Percentiles rank a stretch among this genome's conserved stretches.
Evolutionary conservation across 768 basidiomycete genomes (phyloP).

Genomic region (Kwoniella europaea): DNA sequence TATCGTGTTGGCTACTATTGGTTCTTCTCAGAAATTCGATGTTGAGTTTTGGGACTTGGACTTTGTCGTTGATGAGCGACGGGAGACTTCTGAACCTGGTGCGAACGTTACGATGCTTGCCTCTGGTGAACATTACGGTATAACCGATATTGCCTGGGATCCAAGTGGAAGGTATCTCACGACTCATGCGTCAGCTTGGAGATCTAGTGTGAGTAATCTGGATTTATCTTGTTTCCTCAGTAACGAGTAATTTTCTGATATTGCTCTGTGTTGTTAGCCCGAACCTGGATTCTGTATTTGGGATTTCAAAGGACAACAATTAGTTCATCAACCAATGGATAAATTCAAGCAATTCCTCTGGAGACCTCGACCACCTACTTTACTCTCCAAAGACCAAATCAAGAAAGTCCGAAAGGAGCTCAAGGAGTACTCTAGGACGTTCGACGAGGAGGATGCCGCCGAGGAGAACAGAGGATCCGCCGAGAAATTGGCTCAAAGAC

Average conservation of each 20-base stretch:
- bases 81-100: slow-evolving; percentile 75
- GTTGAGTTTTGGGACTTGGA: slow-evolving; percentile 99
- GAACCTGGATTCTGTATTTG: slow-evolving; percentile 96
- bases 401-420: slow-evolving; percentile 83
- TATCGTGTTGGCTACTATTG: slow-evolving; percentile 93
- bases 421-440: slow-evolving; percentile 84
- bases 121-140: slow-evolving; percentile 90
- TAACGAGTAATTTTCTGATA: no score
- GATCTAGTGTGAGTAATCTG: slow-evolving; percentile 73
- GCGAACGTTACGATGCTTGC: slow-evolving; percentile 82
- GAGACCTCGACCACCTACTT: slow-evolving; percentile 90
- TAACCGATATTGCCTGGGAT: slow-evolving; percentile 99
- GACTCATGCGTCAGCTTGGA: slow-evolving; percentile 93
- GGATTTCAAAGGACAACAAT: slow-evolving; percentile 97
- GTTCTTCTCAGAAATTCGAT: slow-evolving; percentile 92
- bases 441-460: slow-evolving; percentile 95
- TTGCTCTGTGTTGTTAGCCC: slow-evolving; percentile 64
- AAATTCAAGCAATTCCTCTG: slow-evolving; percentile 99
- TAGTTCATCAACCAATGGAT: slow-evolving; percentile 79
- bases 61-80: slow-evolving; percentile 67
- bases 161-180: slow-evolving; percentile 91
- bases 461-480: slow-evolving; percentile 94
- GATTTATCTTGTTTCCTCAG: no score
- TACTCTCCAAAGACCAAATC: slow-evolving; percentile 86
- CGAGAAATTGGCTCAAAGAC: slow-evolving; percentile 85